Evolutionary conservation across 2,329 filamentous ascomycete species (phyloP).

Genomic region (Arthrobotrys pseudoclavata): DNA sequence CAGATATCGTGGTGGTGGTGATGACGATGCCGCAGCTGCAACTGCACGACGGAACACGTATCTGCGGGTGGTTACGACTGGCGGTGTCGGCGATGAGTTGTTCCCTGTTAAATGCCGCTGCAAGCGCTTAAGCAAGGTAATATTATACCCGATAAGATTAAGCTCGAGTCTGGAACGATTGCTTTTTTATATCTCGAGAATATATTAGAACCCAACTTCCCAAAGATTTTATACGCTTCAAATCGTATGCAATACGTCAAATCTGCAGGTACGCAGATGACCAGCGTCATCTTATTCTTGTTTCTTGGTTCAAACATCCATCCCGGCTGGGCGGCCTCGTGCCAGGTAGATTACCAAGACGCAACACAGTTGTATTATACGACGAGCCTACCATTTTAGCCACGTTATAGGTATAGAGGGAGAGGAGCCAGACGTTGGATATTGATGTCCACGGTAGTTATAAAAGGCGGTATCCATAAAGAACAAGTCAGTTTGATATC

Average conservation of each 20-base stretch:
- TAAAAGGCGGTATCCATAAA: too few relatives aligned
- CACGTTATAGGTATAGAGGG: too few relatives aligned
- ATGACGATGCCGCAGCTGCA: not conserved
- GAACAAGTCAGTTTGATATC: too few relatives aligned
- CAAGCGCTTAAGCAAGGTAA: too few relatives aligned
- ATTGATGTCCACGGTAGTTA: too few relatives aligned
- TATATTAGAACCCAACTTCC: too few relatives aligned
- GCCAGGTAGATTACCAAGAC: not conserved
- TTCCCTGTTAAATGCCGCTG: not conserved
- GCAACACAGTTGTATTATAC: too few relatives aligned
- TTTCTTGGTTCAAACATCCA: constrained; percentile 6
- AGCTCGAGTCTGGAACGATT: not conserved
- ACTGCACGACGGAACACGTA: constrained; percentile 17
- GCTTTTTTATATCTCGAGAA: not conserved
- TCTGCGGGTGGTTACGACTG: not conserved
- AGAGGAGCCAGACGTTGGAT: too few relatives aligned
- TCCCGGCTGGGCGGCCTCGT: not conserved
- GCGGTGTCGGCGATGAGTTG: constrained; percentile 26
- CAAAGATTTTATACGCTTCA: not conserved
- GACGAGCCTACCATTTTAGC: too few relatives aligned
- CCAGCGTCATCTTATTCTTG: constrained; percentile 12
- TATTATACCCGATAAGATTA: constrained; percentile 4
- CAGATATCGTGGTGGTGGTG: not conserved
- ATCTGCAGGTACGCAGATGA: constrained; percentile 26
- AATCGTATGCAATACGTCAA: not conserved